Evolutionary conservation across 1,284 basidiomycete species (phyloP).

Genomic region (Sutorius eximius): DNA sequence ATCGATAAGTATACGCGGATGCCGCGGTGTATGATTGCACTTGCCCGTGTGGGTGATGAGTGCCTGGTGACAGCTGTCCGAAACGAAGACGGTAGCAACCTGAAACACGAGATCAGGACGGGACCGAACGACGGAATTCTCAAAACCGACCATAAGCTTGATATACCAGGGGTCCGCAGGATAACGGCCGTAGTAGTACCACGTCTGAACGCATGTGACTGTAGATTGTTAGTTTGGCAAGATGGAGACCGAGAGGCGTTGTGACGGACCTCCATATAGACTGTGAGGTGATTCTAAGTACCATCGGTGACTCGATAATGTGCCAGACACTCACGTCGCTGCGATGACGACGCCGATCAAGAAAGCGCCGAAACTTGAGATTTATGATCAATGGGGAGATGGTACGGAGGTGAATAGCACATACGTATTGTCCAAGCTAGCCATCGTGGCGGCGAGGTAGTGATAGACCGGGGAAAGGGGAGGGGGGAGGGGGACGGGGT

Average conservation of each 20-base stretch:
- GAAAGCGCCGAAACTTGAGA: conserved; percentile 51
- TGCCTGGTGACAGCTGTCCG: conserved; percentile 56
- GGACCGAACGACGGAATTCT: not conserved
- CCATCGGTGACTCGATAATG: conserved; percentile 3
- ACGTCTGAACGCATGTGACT: conserved; percentile 63
- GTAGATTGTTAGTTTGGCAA: not conserved
- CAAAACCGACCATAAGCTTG: conserved; percentile 43
- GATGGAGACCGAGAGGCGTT: not conserved
- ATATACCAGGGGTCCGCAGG: conserved; percentile 49
- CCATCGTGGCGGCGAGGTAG: conserved; percentile 15
- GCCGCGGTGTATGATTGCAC: conserved; percentile 3
- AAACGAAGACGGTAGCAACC: conserved; percentile 51
- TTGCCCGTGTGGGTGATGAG: conserved; percentile 58
- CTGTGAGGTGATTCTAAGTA: conserved; percentile 29
- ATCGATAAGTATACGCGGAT: not conserved
- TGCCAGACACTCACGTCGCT: conserved; percentile 40
- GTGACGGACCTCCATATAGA: conserved; percentile 51
- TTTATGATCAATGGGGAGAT: not conserved
- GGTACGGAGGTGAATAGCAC: not conserved
- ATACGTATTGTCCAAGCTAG: conserved; percentile 26
- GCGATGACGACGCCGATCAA: conserved; percentile 55
- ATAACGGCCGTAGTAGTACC: conserved; percentile 55
- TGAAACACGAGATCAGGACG: conserved; percentile 19
- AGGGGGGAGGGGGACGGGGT: not conserved
- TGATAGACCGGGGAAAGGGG: not conserved